Conservation (phyloP, 495 filamentous ascomycete species). For the Aspergillus funiculosus region DNA sequence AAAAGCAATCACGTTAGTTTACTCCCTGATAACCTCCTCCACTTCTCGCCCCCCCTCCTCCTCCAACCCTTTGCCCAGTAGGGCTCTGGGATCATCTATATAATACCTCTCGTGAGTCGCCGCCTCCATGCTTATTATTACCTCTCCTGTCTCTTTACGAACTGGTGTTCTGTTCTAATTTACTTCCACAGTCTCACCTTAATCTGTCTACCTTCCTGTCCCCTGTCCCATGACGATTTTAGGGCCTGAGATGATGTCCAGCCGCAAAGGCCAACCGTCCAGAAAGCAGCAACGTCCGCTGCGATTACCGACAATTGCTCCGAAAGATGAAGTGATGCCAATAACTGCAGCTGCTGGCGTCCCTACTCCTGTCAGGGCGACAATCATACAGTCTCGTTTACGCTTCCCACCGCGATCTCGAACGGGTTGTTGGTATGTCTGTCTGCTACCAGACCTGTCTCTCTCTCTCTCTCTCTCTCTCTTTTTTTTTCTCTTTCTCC, state of each 20-base stretch:
- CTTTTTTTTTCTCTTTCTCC: slow-evolving; percentile 9
- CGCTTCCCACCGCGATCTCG: slow-evolving; percentile 49
- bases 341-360: slow-evolving; percentile 3
- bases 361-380: slow-evolving; percentile 16
- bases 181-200: not conserved
- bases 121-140: slow-evolving; percentile 8
- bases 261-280: slow-evolving; percentile 29
- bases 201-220: slow-evolving; percentile 14
- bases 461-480: slow-evolving; percentile 9
- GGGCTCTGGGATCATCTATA: slow-evolving; percentile 7
- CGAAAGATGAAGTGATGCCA: slow-evolving; percentile 35
- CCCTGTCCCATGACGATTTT: slow-evolving; percentile 34
- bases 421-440: slow-evolving; percentile 49
- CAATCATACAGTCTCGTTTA: slow-evolving; percentile 38
- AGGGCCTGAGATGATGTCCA: slow-evolving; percentile 36
- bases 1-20: slow-evolving; percentile 1
- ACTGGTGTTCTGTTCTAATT: slow-evolving; percentile 1
- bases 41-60: not conserved
- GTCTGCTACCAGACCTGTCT: slow-evolving; percentile 7
- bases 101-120: no score
- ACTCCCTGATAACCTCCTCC: slow-evolving; percentile 2
- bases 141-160: not conserved
- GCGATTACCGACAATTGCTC: slow-evolving; percentile 45
- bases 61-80: not conserved
- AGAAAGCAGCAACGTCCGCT: slow-evolving; percentile 35